Conservation (phyloP, 2,329 filamentous ascomycete genomes). For the Trichoderma sp. region DNA sequence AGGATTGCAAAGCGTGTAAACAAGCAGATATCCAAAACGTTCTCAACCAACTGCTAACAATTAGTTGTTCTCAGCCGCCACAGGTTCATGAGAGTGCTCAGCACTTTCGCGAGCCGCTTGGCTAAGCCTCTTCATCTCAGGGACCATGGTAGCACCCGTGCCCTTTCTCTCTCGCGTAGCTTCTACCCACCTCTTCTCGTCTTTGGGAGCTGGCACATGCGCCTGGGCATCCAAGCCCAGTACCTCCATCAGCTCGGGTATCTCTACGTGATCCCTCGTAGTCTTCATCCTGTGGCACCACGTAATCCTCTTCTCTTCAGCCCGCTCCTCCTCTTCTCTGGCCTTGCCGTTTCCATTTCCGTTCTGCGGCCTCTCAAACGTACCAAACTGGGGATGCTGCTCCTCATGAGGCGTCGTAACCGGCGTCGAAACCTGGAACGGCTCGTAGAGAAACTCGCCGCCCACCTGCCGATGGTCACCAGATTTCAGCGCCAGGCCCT, state of each 20-base stretch:
- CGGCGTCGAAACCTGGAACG: constrained; percentile 44
- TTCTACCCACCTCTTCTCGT: constrained; percentile 32
- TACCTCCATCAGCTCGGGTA: constrained; percentile 62
- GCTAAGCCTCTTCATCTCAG: constrained; percentile 48
- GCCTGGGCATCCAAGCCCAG: constrained; percentile 51
- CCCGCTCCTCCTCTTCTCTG: constrained; percentile 30
- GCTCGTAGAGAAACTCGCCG: constrained; percentile 76
- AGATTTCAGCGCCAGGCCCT: constrained; percentile 58
- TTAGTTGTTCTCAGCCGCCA: not conserved
- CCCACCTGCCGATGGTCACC: constrained; percentile 69
- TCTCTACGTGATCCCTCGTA: constrained; percentile 74
- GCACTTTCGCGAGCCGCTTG: constrained; percentile 18
- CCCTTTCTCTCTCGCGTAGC: constrained; percentile 52
- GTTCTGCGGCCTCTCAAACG: constrained; percentile 25
- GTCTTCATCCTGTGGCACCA: constrained; percentile 84
- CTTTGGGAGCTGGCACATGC: not conserved
- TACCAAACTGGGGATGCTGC: constrained; percentile 25
- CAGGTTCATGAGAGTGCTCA: constrained; percentile 2
- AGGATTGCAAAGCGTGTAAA: not conserved
- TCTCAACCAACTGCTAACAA: not conserved
- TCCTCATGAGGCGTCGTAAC: constrained; percentile 44
- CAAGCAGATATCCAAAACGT: not conserved
- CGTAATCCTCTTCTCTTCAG: constrained; percentile 60
- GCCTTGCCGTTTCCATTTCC: constrained; percentile 20
- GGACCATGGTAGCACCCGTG: constrained; percentile 51